A percentile compares a stretch with the other conserved stretches of the same genome.
These are phyloP conservation scores for Mucor saturninus DNA, from an alignment of 371 early-diverging fungal genomes.

Conservation along the genomic window DNA sequence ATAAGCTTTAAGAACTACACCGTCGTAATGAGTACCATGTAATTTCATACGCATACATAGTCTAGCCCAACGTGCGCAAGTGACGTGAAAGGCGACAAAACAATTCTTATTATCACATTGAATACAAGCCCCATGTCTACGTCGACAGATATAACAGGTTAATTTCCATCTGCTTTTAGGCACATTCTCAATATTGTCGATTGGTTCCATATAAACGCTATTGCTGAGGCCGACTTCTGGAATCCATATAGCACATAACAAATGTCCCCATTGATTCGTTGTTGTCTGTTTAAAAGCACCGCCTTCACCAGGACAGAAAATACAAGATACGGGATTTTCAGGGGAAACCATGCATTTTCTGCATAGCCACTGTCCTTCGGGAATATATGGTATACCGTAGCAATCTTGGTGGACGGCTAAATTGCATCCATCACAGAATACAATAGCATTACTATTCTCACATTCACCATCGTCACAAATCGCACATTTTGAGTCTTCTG, in stretches of 20 bases:
- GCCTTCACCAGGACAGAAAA: conserved; percentile 93
- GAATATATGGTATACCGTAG: conserved; percentile 99
- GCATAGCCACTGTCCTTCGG: conserved; percentile 99
- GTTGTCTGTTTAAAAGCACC: conserved; percentile 97
- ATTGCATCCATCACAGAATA: conserved; percentile 99
- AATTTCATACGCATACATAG: conserved; percentile 87
- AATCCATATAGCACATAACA: conserved; percentile 96
- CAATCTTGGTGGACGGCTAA: conserved; percentile 99
- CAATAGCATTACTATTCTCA: conserved; percentile 97
- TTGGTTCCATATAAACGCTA: conserved; percentile 96
- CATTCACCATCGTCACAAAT: conserved; percentile 96
- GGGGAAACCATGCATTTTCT: conserved; percentile 96
- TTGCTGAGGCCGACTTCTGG: conserved; percentile 94
- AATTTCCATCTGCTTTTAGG: conserved; percentile 91
- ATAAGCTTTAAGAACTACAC: conserved; percentile 69
- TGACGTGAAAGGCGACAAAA: conserved; percentile 91
- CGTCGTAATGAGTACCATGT: conserved; percentile 50
- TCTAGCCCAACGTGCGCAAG: conserved; percentile 89
- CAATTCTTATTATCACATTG: conserved; percentile 93
- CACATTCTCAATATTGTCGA: conserved; percentile 87
- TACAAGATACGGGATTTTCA: conserved; percentile 86
- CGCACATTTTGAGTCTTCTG: conserved; percentile 88
- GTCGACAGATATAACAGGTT: conserved; percentile 87
- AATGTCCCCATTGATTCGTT: conserved; percentile 94
- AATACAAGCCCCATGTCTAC: conserved; percentile 89